Evolutionary conservation across 1,139 yeast species (phyloP), one percentile per base, ranked within the genome.

Genomic region (Taphrina communis): DNA sequence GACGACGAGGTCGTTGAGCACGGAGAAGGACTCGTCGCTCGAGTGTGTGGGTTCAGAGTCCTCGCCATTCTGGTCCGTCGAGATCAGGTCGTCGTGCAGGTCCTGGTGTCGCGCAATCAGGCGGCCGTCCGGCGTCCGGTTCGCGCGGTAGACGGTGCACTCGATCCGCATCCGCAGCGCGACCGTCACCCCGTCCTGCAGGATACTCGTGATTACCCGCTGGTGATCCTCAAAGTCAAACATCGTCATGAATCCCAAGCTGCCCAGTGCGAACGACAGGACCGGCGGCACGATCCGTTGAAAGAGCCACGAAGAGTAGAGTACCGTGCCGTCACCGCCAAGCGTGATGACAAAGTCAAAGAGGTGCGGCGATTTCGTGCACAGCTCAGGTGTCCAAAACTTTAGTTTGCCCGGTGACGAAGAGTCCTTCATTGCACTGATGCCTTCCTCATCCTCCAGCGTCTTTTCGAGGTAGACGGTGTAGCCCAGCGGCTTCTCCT

Each of bases 281-380:
- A 91, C 90, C 0, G 97, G 97, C 0, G 97, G 97, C 3, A 90
- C 96, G 39, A 82, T 80, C 31, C 84, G 82, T 77, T 89, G 92
- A 73, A 84, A 84, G 14, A 84, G 74, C 82, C 85, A 82, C 48
- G 84, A 81, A 69, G 90, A 85, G 77, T 87, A 90, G 41, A 91
- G 79, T 62, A 90, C 92, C 0, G 97, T 91, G 2, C 97, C 97
- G 76, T 91, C 97, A 3, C 97, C 97, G 25, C 97, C 97, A 56
- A 90, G 77, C 71, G 83, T 80, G 50, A 81, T 74, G 12, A 80
- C 81, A 61, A 90, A 79, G 76, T 91, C 97, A 74, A 80, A 82
- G 65, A 77, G 69, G 65, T 82, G 81, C 1, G 85, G 84, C 65
- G 83, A 82, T 58, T 80, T 77, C 6, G 75, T 70, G 59, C 89